Evolutionary conservation across 75 land plant species (phyloP).

Genomic region (Gnetum montanum): DNA sequence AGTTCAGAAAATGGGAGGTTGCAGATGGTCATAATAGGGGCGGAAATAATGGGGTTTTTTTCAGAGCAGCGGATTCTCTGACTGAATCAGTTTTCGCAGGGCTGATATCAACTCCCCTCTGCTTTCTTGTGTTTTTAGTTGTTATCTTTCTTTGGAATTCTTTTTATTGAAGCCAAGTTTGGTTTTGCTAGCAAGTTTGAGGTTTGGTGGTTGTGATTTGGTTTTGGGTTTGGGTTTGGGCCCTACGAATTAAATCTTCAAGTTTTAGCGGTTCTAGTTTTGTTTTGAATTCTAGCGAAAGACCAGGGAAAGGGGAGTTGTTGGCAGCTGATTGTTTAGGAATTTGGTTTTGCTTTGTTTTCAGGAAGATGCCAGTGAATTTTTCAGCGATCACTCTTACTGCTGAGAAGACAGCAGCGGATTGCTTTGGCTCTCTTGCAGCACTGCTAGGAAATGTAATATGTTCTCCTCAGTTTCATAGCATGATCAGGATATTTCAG

Average conservation of each 20-base stretch:
- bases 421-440: slow-evolving; percentile 75
- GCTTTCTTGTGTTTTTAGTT: background rate
- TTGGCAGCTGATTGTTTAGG: too few species aligned
- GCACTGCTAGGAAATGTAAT: slow-evolving; percentile 78
- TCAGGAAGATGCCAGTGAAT: slow-evolving; percentile 56
- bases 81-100: slow-evolving; percentile 42
- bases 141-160: background rate
- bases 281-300: too few species aligned
- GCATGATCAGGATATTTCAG: slow-evolving; percentile 67
- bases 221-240: background rate
- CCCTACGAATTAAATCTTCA: background rate
- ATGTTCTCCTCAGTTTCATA: slow-evolving; percentile 87
- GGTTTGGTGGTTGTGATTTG: background rate
- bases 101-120: background rate
- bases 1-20: too few species aligned
- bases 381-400: slow-evolving; percentile 39
- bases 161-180: background rate
- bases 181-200: background rate
- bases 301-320: too few species aligned
- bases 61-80: slow-evolving; percentile 36
- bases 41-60: too few species aligned
- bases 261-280: too few species aligned
- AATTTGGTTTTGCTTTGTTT: too few species aligned
- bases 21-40: too few species aligned
- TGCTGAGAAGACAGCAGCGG: slow-evolving; percentile 63